Base-by-base conservation (phyloP, 169 alveolate genomes). In the Babesia caballi region DNA sequence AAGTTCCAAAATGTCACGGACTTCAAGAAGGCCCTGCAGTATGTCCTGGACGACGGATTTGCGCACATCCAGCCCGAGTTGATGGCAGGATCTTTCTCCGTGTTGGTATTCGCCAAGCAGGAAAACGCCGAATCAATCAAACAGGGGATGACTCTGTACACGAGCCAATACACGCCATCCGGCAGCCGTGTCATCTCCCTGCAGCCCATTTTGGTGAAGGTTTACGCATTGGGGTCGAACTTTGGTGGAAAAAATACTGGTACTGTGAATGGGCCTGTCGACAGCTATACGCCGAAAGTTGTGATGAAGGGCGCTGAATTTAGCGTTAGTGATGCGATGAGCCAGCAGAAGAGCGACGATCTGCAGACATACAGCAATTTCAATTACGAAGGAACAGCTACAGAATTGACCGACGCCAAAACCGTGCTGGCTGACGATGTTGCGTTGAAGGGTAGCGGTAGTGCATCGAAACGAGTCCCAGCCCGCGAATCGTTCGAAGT, bases 21-120 rank as follows among this genome's bases (percentile, higher is more conserved):
- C 7, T 30, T 51, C 5, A 66, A 66, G 28, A 15, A 21, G 3
- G 76, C 65, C 7, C 3, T 66, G 8, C 67, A 66, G 15, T 8
- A 50, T 21, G 49, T 66, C 6, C 36, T 66, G n/a, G 63, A 46
- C n/a, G 66, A 66, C 36, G 76, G 76, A 4, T 50, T 66, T 23
- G 66, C 51, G 12, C 66, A 47, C 28, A 25, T 21, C 23, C 7
- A 4, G 19, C 32, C 61, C 14, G 46, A 40, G 8, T 25, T 33
- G 17, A n/a, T 46, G 59, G 27, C 35, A 4, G 61, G 44, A 47
- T 47, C 53, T 4, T 49, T 44, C 65, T 57, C 57, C 12, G 57
- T 44, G 4, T 15, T 49, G 56, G 66, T 25, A 11, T 52, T 66
- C 28, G 27, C 58, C 58, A n/a, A n/a, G n/a, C n/a, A n/a, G n/a